These are phyloP conservation scores for Tetramitus jugosus DNA, from an alignment of 208 protist species.

Conservation along the genomic window DNA sequence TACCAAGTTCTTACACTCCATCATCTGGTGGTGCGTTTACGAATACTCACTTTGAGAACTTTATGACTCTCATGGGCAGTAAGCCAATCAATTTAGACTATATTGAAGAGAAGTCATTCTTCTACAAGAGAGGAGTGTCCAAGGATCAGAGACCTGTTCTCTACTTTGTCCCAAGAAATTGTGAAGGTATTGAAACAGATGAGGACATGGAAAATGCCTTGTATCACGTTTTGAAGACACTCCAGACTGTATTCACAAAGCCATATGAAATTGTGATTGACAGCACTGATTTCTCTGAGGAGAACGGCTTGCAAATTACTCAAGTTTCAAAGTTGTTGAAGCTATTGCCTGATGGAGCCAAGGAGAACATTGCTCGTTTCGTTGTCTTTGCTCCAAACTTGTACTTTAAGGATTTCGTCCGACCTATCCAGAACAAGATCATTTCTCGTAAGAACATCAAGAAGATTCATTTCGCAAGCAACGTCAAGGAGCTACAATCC, in stretches of 20 bases:
- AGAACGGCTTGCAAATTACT: neutral
- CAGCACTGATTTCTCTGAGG: neutral
- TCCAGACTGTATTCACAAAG: neutral
- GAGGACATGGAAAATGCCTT: neutral
- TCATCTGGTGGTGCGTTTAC: too few relatives aligned
- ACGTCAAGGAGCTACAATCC: neutral
- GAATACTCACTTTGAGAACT: too few relatives aligned
- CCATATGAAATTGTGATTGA: conserved; percentile 15
- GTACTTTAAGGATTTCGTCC: too few relatives aligned
- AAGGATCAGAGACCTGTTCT: conserved; percentile 1
- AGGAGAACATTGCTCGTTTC: neutral
- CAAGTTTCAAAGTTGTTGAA: neutral
- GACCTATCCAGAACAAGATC: neutral
- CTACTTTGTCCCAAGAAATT: neutral
- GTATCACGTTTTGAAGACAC: conserved; percentile 16
- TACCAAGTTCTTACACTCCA: too few relatives aligned
- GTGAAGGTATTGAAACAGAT: neutral
- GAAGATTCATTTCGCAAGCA: neutral
- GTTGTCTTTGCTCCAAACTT: neutral
- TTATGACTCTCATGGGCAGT: too few relatives aligned
- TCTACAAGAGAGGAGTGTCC: neutral
- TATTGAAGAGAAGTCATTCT: neutral
- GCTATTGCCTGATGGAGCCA: neutral
- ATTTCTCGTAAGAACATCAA: neutral
- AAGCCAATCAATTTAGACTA: neutral